phyloP scores from a whole-genome alignment of 305 asterid genomes.

The Fraxinus nigra region DNA sequence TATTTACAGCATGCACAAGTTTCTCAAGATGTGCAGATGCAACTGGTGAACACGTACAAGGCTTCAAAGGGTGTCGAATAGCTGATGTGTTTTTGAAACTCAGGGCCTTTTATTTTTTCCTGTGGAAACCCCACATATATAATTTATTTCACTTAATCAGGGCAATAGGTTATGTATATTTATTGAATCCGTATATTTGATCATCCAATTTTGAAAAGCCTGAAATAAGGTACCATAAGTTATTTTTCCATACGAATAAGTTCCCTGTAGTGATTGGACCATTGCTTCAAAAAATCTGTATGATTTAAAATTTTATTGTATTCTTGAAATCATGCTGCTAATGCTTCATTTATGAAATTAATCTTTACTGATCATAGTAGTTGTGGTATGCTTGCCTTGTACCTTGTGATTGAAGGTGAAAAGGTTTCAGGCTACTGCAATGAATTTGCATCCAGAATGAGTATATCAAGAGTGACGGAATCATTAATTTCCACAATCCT shows the following conservation, averaged over 20 bases:
- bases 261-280: conserved; percentile 3
- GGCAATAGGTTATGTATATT: conserved; percentile 5
- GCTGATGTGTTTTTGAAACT: conserved; percentile 17
- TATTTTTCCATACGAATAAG: conserved; percentile 14
- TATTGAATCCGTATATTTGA: conserved; percentile 20
- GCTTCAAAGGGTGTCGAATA: conserved; percentile 55
- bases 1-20: conserved; percentile 81
- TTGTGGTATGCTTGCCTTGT: neutral
- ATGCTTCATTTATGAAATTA: neutral
- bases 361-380: neutral
- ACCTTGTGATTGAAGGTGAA: neutral
- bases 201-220: conserved; percentile 36
- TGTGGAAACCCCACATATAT: neutral
- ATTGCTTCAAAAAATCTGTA: neutral
- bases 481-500: neutral
- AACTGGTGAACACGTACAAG: conserved; percentile 67
- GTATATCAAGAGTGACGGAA: neutral
- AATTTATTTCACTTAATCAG: conserved; percentile 15
- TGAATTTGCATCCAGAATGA: neutral
- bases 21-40: conserved; percentile 79
- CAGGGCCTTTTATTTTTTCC: neutral
- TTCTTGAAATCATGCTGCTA: neutral
- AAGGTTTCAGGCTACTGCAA: neutral
- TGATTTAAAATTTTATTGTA: neutral
- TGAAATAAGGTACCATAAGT: conserved; percentile 12